These are phyloP conservation scores for Heimioporus sp. DNA, from an alignment of 768 basidiomycete genomes.

Conservation along the genomic window DNA sequence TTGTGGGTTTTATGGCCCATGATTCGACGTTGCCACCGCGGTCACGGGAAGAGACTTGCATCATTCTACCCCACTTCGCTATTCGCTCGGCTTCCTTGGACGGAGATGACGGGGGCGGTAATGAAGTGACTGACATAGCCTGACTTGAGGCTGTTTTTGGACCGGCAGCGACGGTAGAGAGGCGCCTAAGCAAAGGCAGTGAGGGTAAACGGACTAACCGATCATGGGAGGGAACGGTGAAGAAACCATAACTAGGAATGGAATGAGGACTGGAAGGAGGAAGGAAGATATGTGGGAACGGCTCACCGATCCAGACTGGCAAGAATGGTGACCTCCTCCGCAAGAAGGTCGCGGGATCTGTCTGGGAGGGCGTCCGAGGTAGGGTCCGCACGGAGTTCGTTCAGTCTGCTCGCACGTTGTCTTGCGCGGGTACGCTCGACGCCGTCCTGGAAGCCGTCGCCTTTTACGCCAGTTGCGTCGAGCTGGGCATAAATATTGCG, in stretches of 20 bases:
- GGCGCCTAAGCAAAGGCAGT: slow-evolving; percentile 58
- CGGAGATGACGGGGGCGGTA: slow-evolving; percentile 47
- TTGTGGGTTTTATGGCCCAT: slow-evolving; percentile 68
- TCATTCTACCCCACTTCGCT: slow-evolving; percentile 93
- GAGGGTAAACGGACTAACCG: slow-evolving; percentile 73
- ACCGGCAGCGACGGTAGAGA: slow-evolving; percentile 45
- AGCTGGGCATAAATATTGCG: slow-evolving; percentile 86
- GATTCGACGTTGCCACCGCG: slow-evolving; percentile 70
- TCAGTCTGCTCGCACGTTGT: slow-evolving; percentile 50
- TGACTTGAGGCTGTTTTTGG: slow-evolving; percentile 46
- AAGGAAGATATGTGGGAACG: background rate
- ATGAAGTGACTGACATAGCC: slow-evolving; percentile 42
- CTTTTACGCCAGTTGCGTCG: slow-evolving; percentile 87
- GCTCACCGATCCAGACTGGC: slow-evolving; percentile 84
- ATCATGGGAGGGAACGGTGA: slow-evolving; percentile 75
- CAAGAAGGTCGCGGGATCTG: slow-evolving; percentile 63
- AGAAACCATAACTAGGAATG: slow-evolving; percentile 84
- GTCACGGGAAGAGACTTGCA: slow-evolving; percentile 65
- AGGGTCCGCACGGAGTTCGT: slow-evolving; percentile 56
- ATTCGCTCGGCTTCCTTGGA: slow-evolving; percentile 74
- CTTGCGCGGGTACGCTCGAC: slow-evolving; percentile 88
- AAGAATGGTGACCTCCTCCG: slow-evolving; percentile 73
- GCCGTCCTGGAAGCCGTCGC: slow-evolving; percentile 93
- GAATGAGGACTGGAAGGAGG: slow-evolving; percentile 12
- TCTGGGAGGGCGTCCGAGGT: slow-evolving; percentile 56